A percentile compares a stretch with the other conserved stretches of the same genome.
These are phyloP conservation scores for Penicillium sp. DNA, from an alignment of 2,329 filamentous ascomycete genomes.

Conservation along the genomic window DNA sequence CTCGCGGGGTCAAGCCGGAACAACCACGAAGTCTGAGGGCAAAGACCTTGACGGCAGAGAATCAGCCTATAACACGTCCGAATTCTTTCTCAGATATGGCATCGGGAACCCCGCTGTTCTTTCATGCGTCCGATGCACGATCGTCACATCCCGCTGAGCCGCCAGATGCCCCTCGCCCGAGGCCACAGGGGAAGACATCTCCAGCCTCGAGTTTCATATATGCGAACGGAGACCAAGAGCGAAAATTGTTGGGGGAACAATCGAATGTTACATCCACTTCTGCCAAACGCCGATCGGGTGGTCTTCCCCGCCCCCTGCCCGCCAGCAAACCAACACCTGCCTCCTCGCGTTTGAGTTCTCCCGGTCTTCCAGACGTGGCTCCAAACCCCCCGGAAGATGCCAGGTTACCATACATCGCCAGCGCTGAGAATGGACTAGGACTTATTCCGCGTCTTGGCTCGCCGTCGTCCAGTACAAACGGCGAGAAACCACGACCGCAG, in stretches of 20 bases:
- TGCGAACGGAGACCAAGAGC: slow-evolving; percentile 38
- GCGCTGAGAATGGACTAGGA: slow-evolving; percentile 23
- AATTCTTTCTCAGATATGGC: slow-evolving; percentile 36
- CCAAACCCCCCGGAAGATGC: slow-evolving; percentile 25
- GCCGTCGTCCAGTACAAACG: slow-evolving; percentile 19
- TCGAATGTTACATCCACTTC: slow-evolving; percentile 13
- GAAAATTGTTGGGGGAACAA: slow-evolving; percentile 22
- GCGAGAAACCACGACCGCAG: slow-evolving; percentile 14
- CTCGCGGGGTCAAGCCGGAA: slow-evolving; percentile 30
- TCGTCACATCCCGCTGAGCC: slow-evolving; percentile 42
- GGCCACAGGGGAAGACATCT: slow-evolving; percentile 24
- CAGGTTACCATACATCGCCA: slow-evolving; percentile 17
- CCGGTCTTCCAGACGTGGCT: slow-evolving; percentile 27
- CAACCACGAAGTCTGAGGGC: slow-evolving; percentile 33
- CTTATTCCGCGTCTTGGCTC: slow-evolving; percentile 20
- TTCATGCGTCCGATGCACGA: slow-evolving; percentile 80
- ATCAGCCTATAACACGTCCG: slow-evolving; percentile 30
- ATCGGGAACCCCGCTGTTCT: slow-evolving; percentile 66
- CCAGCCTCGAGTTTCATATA: slow-evolving; percentile 36
- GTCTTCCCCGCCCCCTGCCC: slow-evolving; percentile 27
- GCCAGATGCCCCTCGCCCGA: slow-evolving; percentile 25
- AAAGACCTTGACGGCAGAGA: slow-evolving; percentile 40
- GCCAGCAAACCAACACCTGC: slow-evolving; percentile 21
- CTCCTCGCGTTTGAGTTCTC: slow-evolving; percentile 33
- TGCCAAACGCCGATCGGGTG: slow-evolving; percentile 31